Conservation (phyloP, 2,329 filamentous ascomycete genomes). For the Penicillium italicum region DNA sequence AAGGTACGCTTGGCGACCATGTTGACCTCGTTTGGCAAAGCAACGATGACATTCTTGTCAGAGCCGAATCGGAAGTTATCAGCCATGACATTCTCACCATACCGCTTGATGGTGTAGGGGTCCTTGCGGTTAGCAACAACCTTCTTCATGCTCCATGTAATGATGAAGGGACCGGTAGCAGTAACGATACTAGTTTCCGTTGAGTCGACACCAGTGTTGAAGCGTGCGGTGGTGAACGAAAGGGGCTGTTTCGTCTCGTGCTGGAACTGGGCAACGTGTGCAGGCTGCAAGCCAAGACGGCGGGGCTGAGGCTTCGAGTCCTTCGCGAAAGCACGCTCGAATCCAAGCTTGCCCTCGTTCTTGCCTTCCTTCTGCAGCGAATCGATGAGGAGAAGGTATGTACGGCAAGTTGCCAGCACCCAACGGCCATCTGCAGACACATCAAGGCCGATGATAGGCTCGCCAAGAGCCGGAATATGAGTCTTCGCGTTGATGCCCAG, state of each 20-base stretch:
- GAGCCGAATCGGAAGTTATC: slow-evolving; percentile 98
- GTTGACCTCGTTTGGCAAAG: slow-evolving; percentile 93
- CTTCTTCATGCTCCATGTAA: slow-evolving; percentile 95
- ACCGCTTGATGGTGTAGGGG: slow-evolving; percentile 94
- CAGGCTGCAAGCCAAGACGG: slow-evolving; percentile 80
- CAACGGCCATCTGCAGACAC: slow-evolving; percentile 93
- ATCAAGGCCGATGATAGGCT: slow-evolving; percentile 90
- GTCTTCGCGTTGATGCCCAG: slow-evolving; percentile 98
- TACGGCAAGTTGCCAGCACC: slow-evolving; percentile 90
- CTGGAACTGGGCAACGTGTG: slow-evolving; percentile 94
- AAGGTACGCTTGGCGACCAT: slow-evolving; percentile 88
- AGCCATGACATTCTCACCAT: slow-evolving; percentile 90
- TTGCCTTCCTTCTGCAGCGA: slow-evolving; percentile 87
- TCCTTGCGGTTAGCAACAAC: slow-evolving; percentile 75
- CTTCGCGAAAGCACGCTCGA: slow-evolving; percentile 88
- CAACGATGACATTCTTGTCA: slow-evolving; percentile 97
- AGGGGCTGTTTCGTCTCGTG: slow-evolving; percentile 88
- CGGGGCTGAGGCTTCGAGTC: slow-evolving; percentile 91
- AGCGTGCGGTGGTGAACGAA: slow-evolving; percentile 84
- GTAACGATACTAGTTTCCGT: slow-evolving; percentile 94
- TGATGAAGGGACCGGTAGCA: slow-evolving; percentile 91
- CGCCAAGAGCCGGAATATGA: slow-evolving; percentile 88
- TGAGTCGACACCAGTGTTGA: slow-evolving; percentile 80
- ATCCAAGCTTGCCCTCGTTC: slow-evolving; percentile 96
- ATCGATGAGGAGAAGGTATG: slow-evolving; percentile 91